phyloP scores from a whole-genome alignment of 1,284 basidiomycete genomes.

The Trichosporon asahii region DNA sequence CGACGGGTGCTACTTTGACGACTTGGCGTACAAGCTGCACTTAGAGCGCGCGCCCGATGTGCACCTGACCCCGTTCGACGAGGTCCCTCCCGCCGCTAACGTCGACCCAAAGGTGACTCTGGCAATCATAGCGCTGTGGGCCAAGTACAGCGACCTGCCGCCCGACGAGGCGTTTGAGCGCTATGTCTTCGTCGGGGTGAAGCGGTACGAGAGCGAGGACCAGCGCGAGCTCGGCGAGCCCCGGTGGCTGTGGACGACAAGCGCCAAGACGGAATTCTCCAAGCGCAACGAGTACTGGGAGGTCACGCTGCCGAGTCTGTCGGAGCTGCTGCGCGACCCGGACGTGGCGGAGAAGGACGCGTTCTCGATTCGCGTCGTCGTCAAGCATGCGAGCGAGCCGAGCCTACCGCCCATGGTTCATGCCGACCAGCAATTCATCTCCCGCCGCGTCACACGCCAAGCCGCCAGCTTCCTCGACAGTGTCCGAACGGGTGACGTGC shows the following conservation, averaged over 20 bases:
- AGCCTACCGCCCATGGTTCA: conserved; percentile 56
- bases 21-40: conserved; percentile 65
- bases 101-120: conserved; percentile 24
- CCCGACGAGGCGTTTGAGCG: conserved; percentile 56
- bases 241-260: conserved; percentile 70
- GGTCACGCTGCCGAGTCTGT: conserved; percentile 63
- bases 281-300: conserved; percentile 69
- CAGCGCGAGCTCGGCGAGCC: conserved; percentile 64
- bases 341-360: conserved; percentile 61
- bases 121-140: conserved; percentile 26
- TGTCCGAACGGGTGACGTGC: conserved; percentile 56
- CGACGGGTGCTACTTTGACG: conserved; percentile 64
- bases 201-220: conserved; percentile 60
- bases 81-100: neutral
- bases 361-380: conserved; percentile 65
- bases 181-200: conserved; percentile 69
- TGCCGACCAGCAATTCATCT: conserved; percentile 55
- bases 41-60: conserved; percentile 15
- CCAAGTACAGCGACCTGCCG: conserved; percentile 20
- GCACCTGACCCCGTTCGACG: neutral
- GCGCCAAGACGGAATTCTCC: conserved; percentile 65
- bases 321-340: conserved; percentile 60
- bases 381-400: conserved; percentile 59
- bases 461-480: conserved; percentile 32
- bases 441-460: conserved; percentile 17